These are phyloP conservation scores for Papiliotrema nemorosa DNA, from an alignment of 1,284 basidiomycete species.

Conservation along the genomic window DNA sequence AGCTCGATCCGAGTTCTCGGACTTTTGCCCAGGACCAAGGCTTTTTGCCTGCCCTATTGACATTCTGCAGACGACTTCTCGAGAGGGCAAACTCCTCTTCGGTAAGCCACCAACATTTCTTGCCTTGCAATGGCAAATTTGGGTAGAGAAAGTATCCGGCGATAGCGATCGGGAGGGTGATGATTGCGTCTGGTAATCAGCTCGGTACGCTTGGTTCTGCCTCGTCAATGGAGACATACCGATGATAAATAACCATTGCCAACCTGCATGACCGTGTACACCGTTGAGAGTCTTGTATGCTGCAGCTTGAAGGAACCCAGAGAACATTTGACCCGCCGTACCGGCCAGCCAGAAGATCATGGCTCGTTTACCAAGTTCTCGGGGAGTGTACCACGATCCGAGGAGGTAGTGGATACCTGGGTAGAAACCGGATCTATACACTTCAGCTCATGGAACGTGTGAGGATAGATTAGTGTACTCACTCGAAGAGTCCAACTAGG, in stretches of 20 bases:
- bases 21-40: conserved; percentile 26
- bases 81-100: conserved; percentile 26
- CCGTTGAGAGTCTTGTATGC: conserved; percentile 38
- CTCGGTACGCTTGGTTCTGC: too few species aligned
- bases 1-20: conserved; percentile 19
- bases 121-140: conserved; percentile 27
- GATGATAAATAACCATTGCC: conserved; percentile 18
- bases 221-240: neutral
- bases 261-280: conserved; percentile 32
- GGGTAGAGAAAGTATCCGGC: conserved; percentile 38
- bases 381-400: conserved; percentile 39
- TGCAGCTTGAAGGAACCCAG: conserved; percentile 39
- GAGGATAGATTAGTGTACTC: conserved; percentile 5
- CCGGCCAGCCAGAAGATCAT: conserved; percentile 41
- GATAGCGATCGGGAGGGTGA: conserved; percentile 42
- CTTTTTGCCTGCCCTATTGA: conserved; percentile 18
- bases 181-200: conserved; percentile 40
- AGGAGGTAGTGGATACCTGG: conserved; percentile 36
- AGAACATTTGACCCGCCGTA: conserved; percentile 33
- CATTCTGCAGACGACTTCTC: conserved; percentile 15
- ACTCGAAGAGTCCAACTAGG: conserved; percentile 35
- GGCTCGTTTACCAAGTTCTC: conserved; percentile 39
- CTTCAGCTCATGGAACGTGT: conserved; percentile 13
- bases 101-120: conserved; percentile 32
- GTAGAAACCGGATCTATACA: conserved; percentile 37